These are phyloP conservation scores for Paramecium sexaurelia DNA, from an alignment of 73 alveolate species.

Conservation along the genomic window DNA sequence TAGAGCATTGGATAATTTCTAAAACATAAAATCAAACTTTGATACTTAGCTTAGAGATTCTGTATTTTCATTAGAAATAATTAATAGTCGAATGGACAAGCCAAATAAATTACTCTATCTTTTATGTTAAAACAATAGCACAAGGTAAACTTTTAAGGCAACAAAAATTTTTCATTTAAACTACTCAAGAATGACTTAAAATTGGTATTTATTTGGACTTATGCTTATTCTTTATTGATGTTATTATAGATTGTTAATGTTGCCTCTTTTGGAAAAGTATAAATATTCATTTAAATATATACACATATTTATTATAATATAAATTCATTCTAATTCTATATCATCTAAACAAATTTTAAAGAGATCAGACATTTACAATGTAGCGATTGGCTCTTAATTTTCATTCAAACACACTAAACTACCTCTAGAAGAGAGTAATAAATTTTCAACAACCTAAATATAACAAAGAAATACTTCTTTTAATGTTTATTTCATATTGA, in stretches of 20 bases:
- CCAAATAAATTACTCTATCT: background rate
- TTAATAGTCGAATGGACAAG: background rate
- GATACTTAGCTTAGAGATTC: background rate
- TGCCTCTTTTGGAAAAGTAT: background rate
- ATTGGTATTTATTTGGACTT: background rate
- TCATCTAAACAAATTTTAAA: constrained; percentile 46
- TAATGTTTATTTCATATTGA: constrained; percentile 25
- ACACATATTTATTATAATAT: background rate
- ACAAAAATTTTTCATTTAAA: background rate
- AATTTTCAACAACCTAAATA: constrained; percentile 50
- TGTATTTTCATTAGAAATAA: background rate
- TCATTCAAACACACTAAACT: constrained; percentile 44
- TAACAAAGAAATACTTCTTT: background rate
- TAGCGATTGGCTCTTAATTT: background rate
- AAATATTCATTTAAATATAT: background rate
- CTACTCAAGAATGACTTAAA: background rate
- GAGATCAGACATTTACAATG: constrained; percentile 38
- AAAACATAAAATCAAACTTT: background rate
- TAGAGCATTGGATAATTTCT: background rate
- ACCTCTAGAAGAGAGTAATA: constrained; percentile 35
- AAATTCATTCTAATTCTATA: constrained; percentile 15
- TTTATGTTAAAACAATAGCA: background rate
- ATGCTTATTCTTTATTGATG: background rate
- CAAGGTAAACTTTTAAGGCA: background rate
- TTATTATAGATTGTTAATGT: background rate